Percentiles rank a stretch among this genome's conserved stretches.
These are phyloP conservation scores for Umbelopsis sp. DNA, from an alignment of 192 early-diverging fungal species.

Conservation along the genomic window DNA sequence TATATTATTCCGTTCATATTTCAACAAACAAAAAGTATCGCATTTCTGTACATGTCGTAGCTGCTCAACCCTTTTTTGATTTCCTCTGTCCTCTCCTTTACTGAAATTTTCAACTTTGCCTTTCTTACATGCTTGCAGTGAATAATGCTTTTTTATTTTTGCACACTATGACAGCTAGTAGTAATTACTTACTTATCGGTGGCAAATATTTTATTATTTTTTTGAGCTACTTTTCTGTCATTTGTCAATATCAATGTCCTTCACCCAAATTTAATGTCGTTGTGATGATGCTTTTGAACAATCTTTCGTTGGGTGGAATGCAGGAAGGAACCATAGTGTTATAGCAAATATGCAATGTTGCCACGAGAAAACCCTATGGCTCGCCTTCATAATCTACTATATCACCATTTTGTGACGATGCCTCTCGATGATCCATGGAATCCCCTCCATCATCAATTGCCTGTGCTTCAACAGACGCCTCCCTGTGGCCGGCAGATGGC, in stretches of 20 bases:
- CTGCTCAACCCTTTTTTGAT: background rate
- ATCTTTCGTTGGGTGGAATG: too few relatives aligned
- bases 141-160: too few relatives aligned
- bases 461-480: background rate
- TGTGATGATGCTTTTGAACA: too few relatives aligned
- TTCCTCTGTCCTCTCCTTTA: background rate
- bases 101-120: background rate
- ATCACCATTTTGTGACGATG: conserved; percentile 16
- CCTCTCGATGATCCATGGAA: background rate
- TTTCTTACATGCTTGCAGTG: background rate
- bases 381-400: conserved; percentile 14
- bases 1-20: conserved; percentile 14
- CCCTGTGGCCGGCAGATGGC: background rate
- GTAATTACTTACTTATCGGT: too few relatives aligned
- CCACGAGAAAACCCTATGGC: background rate
- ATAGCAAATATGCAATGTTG: too few relatives aligned
- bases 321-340: too few relatives aligned
- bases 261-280: too few relatives aligned
- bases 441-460: background rate
- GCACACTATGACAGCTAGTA: too few relatives aligned
- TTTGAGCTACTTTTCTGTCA: too few relatives aligned
- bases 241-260: too few relatives aligned
- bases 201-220: too few relatives aligned
- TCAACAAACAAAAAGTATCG: conserved; percentile 14
- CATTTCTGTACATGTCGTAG: conserved; percentile 15